These are phyloP conservation scores for Tricholoma saponaceum DNA, from an alignment of 768 basidiomycete genomes.

Conservation along the genomic window DNA sequence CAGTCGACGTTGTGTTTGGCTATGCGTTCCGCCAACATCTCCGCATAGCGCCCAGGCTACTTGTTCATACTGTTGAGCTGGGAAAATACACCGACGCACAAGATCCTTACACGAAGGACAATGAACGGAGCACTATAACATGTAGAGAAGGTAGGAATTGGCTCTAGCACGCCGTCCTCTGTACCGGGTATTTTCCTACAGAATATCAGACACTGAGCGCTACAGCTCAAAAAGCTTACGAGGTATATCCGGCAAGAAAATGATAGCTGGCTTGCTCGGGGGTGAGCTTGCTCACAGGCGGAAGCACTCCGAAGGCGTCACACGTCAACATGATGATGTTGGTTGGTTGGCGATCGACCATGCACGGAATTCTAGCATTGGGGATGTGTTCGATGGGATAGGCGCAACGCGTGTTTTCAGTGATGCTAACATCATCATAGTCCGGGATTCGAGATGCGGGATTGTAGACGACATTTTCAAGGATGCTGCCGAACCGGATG, in stretches of 20 bases:
- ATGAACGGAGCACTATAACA: conserved; percentile 99
- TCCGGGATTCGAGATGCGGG: conserved; percentile 78
- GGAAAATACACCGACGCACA: background rate
- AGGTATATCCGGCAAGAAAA: conserved; percentile 95
- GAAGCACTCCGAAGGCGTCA: conserved; percentile 97
- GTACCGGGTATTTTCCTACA: conserved; percentile 95
- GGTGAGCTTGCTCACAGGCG: conserved; percentile 89
- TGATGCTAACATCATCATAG: conserved; percentile 95
- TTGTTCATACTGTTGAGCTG: background rate
- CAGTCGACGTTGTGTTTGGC: conserved; percentile 82
- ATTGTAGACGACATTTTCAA: conserved; percentile 99
- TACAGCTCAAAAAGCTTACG: conserved; percentile 40
- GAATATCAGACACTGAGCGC: conserved; percentile 5
- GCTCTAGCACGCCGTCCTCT: conserved; percentile 96
- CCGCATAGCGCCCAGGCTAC: conserved; percentile 90
- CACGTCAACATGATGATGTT: conserved; percentile 98
- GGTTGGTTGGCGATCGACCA: conserved; percentile 80
- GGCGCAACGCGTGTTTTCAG: conserved; percentile 98
- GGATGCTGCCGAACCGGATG: conserved; percentile 92
- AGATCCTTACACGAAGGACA: conserved; percentile 73
- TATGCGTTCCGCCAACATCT: conserved; percentile 97
- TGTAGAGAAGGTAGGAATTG: conserved; percentile 98
- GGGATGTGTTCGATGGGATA: conserved; percentile 98
- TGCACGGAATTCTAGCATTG: conserved; percentile 92
- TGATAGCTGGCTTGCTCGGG: conserved; percentile 97